A percentile compares a stretch with the other conserved stretches of the same genome.
Evolutionary conservation across 345 rosid genomes (phyloP).

Genomic region (Sonneratia alba): DNA sequence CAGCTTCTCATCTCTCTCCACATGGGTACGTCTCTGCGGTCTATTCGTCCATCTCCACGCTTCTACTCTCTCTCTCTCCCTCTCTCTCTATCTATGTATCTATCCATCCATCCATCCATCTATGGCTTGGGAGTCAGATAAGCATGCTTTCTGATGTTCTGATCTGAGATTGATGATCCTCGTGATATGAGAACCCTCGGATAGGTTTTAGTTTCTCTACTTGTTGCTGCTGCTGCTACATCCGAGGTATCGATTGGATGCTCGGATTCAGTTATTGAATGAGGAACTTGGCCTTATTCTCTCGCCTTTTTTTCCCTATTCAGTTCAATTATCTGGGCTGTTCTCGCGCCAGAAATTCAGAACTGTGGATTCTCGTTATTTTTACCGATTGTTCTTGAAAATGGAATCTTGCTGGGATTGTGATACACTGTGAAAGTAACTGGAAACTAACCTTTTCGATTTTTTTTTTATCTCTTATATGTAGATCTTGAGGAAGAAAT

Average conservation of each 20-base stretch:
- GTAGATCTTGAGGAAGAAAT: slow-evolving; percentile 14
- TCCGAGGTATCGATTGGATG: background rate
- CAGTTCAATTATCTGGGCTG: background rate
- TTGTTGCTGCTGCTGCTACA: background rate
- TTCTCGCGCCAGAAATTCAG: background rate
- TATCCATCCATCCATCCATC: no score
- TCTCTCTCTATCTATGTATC: background rate
- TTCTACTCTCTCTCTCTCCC: background rate
- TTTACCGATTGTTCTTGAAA: background rate
- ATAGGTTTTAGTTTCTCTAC: background rate
- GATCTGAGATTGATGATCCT: background rate
- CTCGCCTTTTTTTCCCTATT: background rate
- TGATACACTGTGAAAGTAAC: background rate
- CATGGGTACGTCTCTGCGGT: background rate
- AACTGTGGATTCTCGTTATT: background rate
- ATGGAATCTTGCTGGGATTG: background rate
- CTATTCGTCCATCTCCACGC: no score
- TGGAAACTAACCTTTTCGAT: background rate
- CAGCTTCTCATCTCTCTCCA: background rate
- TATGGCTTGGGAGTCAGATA: no score
- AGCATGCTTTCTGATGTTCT: no score
- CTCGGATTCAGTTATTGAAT: background rate
- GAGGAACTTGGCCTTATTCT: background rate
- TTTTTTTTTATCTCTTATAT: background rate
- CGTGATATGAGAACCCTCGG: background rate